Percentiles rank a stretch among this genome's conserved stretches.
Conservation (phyloP, 768 basidiomycete species). For the Boletus reticulatus region DNA sequence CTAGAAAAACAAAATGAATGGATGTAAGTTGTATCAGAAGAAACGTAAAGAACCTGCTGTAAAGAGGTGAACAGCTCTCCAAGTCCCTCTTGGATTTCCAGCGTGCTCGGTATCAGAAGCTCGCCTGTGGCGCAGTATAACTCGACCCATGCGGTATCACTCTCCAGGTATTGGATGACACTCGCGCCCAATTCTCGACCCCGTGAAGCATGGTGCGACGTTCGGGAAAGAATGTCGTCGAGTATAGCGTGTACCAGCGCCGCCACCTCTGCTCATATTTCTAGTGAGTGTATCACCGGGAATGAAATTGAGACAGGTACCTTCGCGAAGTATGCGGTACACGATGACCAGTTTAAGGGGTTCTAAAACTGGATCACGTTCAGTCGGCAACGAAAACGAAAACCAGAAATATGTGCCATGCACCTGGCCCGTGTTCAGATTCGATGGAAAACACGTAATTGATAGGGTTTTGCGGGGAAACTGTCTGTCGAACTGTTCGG, state of each 20-base stretch:
- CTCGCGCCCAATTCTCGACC: constrained; percentile 46
- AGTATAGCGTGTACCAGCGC: constrained; percentile 53
- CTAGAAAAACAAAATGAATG: constrained; percentile 28
- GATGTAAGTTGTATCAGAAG: constrained; percentile 23
- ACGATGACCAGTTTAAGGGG: constrained; percentile 60
- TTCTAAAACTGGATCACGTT: constrained; percentile 51
- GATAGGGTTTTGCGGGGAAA: constrained; percentile 72
- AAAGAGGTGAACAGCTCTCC: constrained; percentile 23
- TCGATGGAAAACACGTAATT: constrained; percentile 82
- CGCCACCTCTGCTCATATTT: constrained; percentile 56
- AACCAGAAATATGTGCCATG: constrained; percentile 3
- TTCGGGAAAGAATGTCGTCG: constrained; percentile 38
- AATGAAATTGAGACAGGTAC: constrained; percentile 36
- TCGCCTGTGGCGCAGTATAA: constrained; percentile 71
- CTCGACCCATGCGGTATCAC: constrained; percentile 64
- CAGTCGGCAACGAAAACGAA: constrained; percentile 4
- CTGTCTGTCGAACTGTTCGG: constrained; percentile 49
- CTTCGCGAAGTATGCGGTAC: constrained; percentile 83
- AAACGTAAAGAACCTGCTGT: constrained; percentile 31
- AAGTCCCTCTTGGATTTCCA: constrained; percentile 31
- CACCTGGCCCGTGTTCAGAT: constrained; percentile 60
- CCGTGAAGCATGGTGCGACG: constrained; percentile 31
- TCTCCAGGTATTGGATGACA: constrained; percentile 58
- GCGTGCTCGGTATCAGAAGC: constrained; percentile 49
- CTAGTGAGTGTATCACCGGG: constrained; percentile 4